Evolutionary conservation across 495 filamentous ascomycete genomes (phyloP).

Genomic region (Aspergillus panamensis): DNA sequence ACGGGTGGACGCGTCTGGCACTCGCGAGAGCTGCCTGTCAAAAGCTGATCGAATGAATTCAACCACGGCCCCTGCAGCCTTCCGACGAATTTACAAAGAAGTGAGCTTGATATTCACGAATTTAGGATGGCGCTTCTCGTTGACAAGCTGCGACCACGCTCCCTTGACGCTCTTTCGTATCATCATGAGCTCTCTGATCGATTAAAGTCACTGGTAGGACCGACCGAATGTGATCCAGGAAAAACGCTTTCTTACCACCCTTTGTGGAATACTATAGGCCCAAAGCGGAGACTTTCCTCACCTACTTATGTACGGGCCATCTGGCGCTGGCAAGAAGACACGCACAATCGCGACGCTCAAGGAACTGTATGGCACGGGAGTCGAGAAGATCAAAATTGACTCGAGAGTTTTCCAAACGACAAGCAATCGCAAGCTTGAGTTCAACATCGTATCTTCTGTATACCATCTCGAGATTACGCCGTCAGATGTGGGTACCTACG

Average conservation of each 20-base stretch:
- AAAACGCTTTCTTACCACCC: conserved; percentile 1
- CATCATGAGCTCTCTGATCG: conserved; percentile 85
- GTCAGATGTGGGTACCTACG: conserved; percentile 93
- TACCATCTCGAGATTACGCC: conserved; percentile 99
- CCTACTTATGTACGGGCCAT: conserved; percentile 92
- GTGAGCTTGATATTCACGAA: background rate
- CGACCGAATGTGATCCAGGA: background rate
- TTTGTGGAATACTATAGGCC: conserved; percentile 52
- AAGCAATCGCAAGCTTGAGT: conserved; percentile 94
- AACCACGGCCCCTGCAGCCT: background rate
- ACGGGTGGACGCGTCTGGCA: conserved; percentile 37
- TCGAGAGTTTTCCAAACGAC: conserved; percentile 93
- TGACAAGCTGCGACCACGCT: conserved; percentile 89
- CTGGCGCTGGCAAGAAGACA: conserved; percentile 95
- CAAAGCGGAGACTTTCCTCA: conserved; percentile 97
- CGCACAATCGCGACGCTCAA: conserved; percentile 91
- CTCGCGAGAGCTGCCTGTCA: conserved; percentile 10
- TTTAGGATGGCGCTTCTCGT: conserved; percentile 73
- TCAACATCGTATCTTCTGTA: conserved; percentile 93
- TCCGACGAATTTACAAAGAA: background rate
- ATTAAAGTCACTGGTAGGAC: conserved; percentile 76
- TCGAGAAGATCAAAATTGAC: conserved; percentile 97
- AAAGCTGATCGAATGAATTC: background rate
- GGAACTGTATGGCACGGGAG: conserved; percentile 85
- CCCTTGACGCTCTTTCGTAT: conserved; percentile 81